Percentiles rank a stretch among this genome's conserved stretches.
phyloP scores from a whole-genome alignment of 176 grass and related monocot genomes.

The sorghum (Sorghum bicolor) region Sorghum_bicolor_NCBIv3 NC_012874.2:36869001-36869500 shows the following conservation, averaged over 20 bases:
- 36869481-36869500: too few species aligned
- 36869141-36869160: conserved; percentile 65
- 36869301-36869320: conserved; percentile 81
- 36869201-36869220: conserved; percentile 77
- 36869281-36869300: conserved; percentile 93
- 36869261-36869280: conserved; percentile 94
- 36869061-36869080: background rate
- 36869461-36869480: conserved; percentile 70
- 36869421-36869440: conserved; percentile 37
- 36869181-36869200: conserved; percentile 73
- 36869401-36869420: conserved; percentile 60
- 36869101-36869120: background rate
- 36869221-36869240: conserved; percentile 91
- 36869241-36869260: conserved; percentile 94
- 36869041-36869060: background rate
- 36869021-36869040: background rate
- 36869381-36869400: conserved; percentile 47
- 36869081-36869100: background rate
- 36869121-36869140: background rate
- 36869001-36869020: background rate
- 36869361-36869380: conserved; percentile 58
- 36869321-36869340: conserved; percentile 60
- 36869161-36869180: conserved; percentile 69
- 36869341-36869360: conserved; percentile 73
- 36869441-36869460: conserved; percentile 68